Evolutionary conservation across 768 basidiomycete species (phyloP).

Genomic region (Russula vinacea): DNA sequence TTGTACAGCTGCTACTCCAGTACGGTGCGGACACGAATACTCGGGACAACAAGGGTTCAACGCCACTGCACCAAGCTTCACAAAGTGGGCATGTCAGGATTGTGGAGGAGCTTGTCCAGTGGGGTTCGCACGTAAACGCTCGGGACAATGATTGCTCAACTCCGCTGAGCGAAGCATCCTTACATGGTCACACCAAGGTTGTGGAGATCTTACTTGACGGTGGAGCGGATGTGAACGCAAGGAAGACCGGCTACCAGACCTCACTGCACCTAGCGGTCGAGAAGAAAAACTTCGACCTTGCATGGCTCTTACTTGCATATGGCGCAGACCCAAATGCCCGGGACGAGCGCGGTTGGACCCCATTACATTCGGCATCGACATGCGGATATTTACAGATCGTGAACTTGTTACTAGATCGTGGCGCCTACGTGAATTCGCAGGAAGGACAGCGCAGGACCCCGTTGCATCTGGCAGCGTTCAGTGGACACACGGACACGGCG

Average conservation of each 20-base stretch:
- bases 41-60: background rate
- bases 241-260: background rate
- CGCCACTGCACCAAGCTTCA: background rate
- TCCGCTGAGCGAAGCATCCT: background rate
- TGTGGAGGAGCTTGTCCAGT: background rate
- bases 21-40: background rate
- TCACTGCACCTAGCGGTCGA: background rate
- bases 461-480: background rate
- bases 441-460: background rate
- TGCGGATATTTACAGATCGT: background rate
- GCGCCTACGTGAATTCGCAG: background rate
- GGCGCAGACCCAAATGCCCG: background rate
- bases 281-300: background rate
- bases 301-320: background rate
- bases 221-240: background rate
- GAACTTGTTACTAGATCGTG: background rate
- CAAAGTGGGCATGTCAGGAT: background rate
- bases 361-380: background rate
- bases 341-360: background rate
- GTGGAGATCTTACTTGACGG: background rate
- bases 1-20: background rate
- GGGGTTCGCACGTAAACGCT: background rate
- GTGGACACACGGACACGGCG: background rate
- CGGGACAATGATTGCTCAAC: background rate
- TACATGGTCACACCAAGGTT: background rate